These are phyloP conservation scores for Colletotrichum lupini DNA, from an alignment of 2,329 filamentous ascomycete genomes.

Conservation along the genomic window DNA sequence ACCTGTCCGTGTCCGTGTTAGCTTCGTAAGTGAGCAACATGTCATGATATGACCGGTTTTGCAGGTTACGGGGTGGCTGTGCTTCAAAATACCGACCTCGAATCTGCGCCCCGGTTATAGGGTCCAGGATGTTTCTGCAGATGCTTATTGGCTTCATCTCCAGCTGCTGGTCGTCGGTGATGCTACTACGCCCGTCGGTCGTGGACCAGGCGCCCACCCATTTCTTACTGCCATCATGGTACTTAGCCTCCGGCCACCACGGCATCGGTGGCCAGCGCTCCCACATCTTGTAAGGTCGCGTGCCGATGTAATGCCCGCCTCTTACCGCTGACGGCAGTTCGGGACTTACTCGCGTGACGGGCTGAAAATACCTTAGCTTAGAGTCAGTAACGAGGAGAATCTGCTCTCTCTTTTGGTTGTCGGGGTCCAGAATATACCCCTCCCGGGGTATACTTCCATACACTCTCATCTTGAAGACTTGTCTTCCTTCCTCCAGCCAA, in stretches of 20 bases:
- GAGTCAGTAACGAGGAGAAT: slow-evolving; percentile 19
- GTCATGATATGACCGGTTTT: not conserved
- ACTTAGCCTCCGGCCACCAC: slow-evolving; percentile 18
- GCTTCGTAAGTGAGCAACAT: not conserved
- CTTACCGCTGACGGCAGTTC: not conserved
- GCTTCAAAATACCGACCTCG: not conserved
- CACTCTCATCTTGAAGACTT: slow-evolving; percentile 12
- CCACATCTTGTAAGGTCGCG: not conserved
- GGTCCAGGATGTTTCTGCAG: not conserved
- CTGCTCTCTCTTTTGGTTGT: not conserved
- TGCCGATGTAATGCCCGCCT: not conserved
- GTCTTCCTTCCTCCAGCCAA: not conserved
- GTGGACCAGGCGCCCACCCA: not conserved
- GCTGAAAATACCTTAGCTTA: slow-evolving; percentile 6
- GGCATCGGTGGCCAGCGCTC: slow-evolving; percentile 24
- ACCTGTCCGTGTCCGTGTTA: not conserved
- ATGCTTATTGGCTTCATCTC: not conserved
- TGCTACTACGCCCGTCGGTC: not conserved
- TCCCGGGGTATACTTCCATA: not conserved
- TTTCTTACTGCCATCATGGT: not conserved
- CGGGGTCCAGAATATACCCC: not conserved
- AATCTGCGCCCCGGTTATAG: not conserved
- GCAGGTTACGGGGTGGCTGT: not conserved
- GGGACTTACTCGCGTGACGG: not conserved
- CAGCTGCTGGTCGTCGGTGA: not conserved